Evolutionary conservation across 2,329 filamentous ascomycete species (phyloP).

Genomic region (Ambrosiella beaveri): DNA sequence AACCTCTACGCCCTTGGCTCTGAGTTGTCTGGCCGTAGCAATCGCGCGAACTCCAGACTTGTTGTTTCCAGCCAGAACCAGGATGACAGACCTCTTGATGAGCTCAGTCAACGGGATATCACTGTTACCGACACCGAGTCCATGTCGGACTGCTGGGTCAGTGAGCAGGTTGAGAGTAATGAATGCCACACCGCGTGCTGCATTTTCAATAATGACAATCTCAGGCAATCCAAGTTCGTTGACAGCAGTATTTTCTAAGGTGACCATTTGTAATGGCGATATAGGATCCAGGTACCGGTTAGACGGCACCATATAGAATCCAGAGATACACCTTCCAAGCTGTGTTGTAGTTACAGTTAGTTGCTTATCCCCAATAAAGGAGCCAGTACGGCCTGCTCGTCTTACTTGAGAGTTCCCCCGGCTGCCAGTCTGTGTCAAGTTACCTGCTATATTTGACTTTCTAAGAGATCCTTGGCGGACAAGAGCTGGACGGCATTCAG

Average conservation of each 20-base stretch:
- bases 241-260: constrained; percentile 78
- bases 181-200: constrained; percentile 74
- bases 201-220: constrained; percentile 82
- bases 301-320: constrained; percentile 37
- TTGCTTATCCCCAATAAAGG: background rate
- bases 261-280: constrained; percentile 70
- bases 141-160: constrained; percentile 42
- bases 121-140: constrained; percentile 25
- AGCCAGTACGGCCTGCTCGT: background rate
- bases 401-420: constrained; percentile 10
- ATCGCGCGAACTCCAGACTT: constrained; percentile 72
- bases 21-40: constrained; percentile 70
- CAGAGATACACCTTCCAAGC: constrained; percentile 19
- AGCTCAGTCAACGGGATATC: constrained; percentile 17
- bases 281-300: constrained; percentile 44
- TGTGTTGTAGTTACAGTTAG: background rate
- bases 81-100: constrained; percentile 27
- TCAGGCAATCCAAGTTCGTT: constrained; percentile 75
- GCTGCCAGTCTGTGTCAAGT: constrained; percentile 28
- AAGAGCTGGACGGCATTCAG: constrained; percentile 6
- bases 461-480: constrained; percentile 18
- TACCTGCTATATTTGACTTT: constrained; percentile 30
- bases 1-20: constrained; percentile 65
- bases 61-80: constrained; percentile 91
- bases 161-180: constrained; percentile 54